Evolutionary conservation across 176 grass and related monocot genomes (phyloP).

Genomic region (Calamus simplicifolius): DNA sequence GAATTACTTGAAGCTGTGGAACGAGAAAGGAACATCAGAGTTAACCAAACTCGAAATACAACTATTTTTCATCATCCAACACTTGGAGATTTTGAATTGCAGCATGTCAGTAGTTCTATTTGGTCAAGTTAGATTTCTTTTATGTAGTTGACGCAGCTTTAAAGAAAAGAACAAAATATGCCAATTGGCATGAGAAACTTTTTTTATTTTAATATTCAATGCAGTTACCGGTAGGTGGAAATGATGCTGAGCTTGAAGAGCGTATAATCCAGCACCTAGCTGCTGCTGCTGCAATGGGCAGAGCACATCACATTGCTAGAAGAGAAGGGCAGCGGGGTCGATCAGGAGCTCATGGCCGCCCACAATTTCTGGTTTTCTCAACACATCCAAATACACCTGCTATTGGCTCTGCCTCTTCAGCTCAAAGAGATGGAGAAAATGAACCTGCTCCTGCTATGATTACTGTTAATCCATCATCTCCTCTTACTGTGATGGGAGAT

Average conservation of each 20-base stretch:
- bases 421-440: constrained; percentile 17
- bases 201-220: no score
- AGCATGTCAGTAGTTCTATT: constrained; percentile 24
- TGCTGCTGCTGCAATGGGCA: constrained; percentile 56
- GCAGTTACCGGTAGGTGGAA: constrained; percentile 41
- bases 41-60: constrained; percentile 29
- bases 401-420: constrained; percentile 27
- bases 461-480: constrained; percentile 27
- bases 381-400: constrained; percentile 24
- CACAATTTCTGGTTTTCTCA: constrained; percentile 48
- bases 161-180: no score
- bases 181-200: no score
- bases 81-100: constrained; percentile 84
- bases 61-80: constrained; percentile 70
- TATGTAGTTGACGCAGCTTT: no score
- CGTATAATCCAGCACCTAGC: constrained; percentile 67
- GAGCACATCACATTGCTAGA: constrained; percentile 50
- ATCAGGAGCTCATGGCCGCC: constrained; percentile 31
- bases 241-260: constrained; percentile 72
- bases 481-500: constrained; percentile 24
- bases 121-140: no score
- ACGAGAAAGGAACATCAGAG: constrained; percentile 54
- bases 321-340: constrained; percentile 50
- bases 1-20: constrained; percentile 89
- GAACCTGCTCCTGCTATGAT: constrained; percentile 19